phyloP scores from a whole-genome alignment of 202 grass and related monocot species.

The Elaeis oleifera region DNA sequence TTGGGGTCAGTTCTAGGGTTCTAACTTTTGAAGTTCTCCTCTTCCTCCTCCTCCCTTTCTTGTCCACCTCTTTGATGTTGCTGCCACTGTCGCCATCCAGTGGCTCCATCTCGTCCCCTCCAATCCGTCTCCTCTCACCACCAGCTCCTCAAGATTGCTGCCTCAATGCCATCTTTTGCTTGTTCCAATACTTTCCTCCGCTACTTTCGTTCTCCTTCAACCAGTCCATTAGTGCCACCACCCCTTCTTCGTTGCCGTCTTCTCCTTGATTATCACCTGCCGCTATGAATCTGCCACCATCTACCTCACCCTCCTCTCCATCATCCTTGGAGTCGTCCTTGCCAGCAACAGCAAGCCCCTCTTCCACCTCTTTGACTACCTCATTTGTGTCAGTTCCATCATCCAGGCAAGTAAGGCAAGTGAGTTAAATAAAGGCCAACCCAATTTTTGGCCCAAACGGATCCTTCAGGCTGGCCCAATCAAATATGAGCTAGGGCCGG shows the following conservation, averaged over 20 bases:
- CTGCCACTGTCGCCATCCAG: not conserved
- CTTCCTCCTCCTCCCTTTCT: not conserved
- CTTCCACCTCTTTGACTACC: constrained; percentile 10
- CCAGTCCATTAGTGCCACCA: constrained; percentile 15
- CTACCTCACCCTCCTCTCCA: constrained; percentile 14
- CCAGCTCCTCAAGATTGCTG: constrained; percentile 7
- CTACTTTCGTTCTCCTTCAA: constrained; percentile 18
- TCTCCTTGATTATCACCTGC: constrained; percentile 16
- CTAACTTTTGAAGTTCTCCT: not conserved
- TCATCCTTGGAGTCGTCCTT: constrained; percentile 17
- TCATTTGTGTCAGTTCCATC: constrained; percentile 1
- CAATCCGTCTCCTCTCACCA: constrained; percentile 4
- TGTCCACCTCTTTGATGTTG: not conserved
- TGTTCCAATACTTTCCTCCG: constrained; percentile 16
- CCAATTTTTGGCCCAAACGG: too few species aligned
- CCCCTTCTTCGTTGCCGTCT: constrained; percentile 19
- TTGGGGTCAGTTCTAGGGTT: too few species aligned
- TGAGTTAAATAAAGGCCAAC: too few species aligned
- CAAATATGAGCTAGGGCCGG: too few species aligned
- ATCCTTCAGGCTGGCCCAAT: too few species aligned
- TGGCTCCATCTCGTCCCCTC: constrained; percentile 2
- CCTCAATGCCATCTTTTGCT: constrained; percentile 13
- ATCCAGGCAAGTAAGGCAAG: not conserved
- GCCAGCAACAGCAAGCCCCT: constrained; percentile 22
- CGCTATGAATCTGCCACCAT: not conserved